Percentiles rank a stretch among this genome's conserved stretches.
These are phyloP conservation scores for Oropetium thomaeum DNA, from an alignment of 176 grass and related monocot genomes.

Conservation along the genomic window DNA sequence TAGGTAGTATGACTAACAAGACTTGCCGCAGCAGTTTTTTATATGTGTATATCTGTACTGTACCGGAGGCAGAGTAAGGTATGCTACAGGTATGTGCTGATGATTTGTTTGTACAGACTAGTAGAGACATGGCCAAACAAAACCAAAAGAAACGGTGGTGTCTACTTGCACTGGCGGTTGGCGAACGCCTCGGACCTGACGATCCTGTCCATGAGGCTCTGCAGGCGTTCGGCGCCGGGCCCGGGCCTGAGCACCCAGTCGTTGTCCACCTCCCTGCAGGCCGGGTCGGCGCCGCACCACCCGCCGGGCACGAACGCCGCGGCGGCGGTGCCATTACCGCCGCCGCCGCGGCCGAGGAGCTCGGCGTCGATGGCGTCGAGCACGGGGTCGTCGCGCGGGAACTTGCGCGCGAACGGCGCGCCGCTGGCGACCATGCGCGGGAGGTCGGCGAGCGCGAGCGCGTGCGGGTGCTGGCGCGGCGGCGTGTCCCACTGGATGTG, in stretches of 20 bases:
- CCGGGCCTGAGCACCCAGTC: slow-evolving; percentile 41
- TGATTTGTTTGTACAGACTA: background rate
- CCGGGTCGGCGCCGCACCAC: background rate
- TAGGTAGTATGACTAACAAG: too few species aligned
- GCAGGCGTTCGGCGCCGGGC: slow-evolving; percentile 23
- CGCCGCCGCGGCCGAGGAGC: slow-evolving; percentile 10
- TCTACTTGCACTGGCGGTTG: slow-evolving; percentile 62
- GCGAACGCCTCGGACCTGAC: slow-evolving; percentile 47
- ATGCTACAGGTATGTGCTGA: background rate
- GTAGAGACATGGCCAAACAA: background rate
- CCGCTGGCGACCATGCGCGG: slow-evolving; percentile 45
- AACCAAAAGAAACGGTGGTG: too few species aligned
- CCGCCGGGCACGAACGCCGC: slow-evolving; percentile 22
- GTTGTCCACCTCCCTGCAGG: slow-evolving; percentile 29
- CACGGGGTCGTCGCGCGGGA: slow-evolving; percentile 42
- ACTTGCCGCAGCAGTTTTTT: too few species aligned
- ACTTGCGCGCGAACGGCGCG: slow-evolving; percentile 62
- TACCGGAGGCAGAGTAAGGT: background rate
- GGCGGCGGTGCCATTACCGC: background rate
- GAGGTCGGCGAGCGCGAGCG: slow-evolving; percentile 46
- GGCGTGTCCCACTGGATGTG: slow-evolving; percentile 89
- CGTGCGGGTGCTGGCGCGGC: slow-evolving; percentile 86
- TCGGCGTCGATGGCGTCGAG: slow-evolving; percentile 51
- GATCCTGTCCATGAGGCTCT: slow-evolving; percentile 42
- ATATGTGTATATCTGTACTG: too few species aligned